Base-by-base conservation (phyloP, 148 eudicot genomes). In the Cornus kousa region DNA sequence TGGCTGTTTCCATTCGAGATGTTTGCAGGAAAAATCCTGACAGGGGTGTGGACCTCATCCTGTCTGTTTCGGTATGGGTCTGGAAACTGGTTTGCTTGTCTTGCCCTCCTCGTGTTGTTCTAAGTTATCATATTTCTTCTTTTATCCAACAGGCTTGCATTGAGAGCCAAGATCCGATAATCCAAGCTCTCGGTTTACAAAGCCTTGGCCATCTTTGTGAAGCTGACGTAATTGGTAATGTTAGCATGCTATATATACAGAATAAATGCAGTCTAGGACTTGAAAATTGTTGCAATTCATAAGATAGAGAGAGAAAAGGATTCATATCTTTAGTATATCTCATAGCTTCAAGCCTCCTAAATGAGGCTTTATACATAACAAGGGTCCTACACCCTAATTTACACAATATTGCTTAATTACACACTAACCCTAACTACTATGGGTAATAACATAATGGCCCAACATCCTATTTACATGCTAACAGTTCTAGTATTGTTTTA, bases 141-240 rank as follows among this genome's bases (percentile, higher is more conserved):
- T 77, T 72, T 78, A 62, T 62, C 9, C 74, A 72, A 75, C 85
- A 96, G 99, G 94, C 84, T 53, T 91, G 97, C 90, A 92, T 94
- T 83, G 99, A 96, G 88, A 85, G 87, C 80, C 75, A 78, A 71
- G 91, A 91, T 85, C 87, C 91, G 81, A 64, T 76, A 57, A 78
- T 96, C 79, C 92, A 84, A 89, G 89, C 93, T 68, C 80, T 96
- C 70, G 99, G 99, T 82, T 85, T 90, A 78, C 91, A 90, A 80
- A 88, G 99, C 85, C 97, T 96, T 82, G 86, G 87, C 76, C 84
- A 87, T 86, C 95, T 96, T 77, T 96, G 99, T 88, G 98, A 92
- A 87, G 99, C 99, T 86, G 99, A 96, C 84, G 97, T 80, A 70
- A 85, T 94, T 76, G 99, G 99, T 96, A 89, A 79, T 73, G 72